These are phyloP conservation scores for Exophiala bonariae DNA, from an alignment of 2,329 filamentous ascomycete species.

Conservation along the genomic window DNA sequence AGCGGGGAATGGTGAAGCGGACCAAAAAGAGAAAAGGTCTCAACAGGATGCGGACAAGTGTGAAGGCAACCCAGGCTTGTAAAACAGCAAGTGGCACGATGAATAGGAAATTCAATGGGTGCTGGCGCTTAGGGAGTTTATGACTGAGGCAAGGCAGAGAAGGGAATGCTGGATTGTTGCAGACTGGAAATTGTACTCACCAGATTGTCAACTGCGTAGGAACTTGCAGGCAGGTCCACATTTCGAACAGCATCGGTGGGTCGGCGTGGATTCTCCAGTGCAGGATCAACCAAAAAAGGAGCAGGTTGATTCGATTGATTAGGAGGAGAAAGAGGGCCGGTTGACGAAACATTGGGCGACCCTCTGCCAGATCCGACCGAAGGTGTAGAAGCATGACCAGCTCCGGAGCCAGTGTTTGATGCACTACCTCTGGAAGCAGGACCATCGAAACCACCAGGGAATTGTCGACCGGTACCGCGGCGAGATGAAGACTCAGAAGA, in stretches of 20 bases:
- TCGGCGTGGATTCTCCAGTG: slow-evolving; percentile 18
- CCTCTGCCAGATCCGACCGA: slow-evolving; percentile 15
- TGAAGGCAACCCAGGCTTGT: no score
- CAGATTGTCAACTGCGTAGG: slow-evolving; percentile 28
- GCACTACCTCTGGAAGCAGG: slow-evolving; percentile 27
- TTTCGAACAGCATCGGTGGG: slow-evolving; percentile 27
- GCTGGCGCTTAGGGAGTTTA: no score
- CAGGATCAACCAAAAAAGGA: slow-evolving; percentile 21
- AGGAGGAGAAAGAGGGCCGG: slow-evolving; percentile 9
- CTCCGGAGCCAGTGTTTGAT: slow-evolving; percentile 18
- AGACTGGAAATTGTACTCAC: no score
- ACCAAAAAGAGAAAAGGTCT: no score
- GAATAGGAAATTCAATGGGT: no score
- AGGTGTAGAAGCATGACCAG: slow-evolving; percentile 16
- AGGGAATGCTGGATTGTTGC: no score
- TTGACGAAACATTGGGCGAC: slow-evolving; percentile 13
- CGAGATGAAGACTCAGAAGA: slow-evolving; percentile 30
- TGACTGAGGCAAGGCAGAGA: no score
- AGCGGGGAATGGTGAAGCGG: slow-evolving; percentile 6
- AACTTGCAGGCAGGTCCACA: slow-evolving; percentile 27
- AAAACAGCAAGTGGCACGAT: no score
- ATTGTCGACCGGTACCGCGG: slow-evolving; percentile 17
- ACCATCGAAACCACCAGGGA: slow-evolving; percentile 26
- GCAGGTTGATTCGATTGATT: slow-evolving; percentile 2
- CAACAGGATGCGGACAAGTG: no score